These are phyloP conservation scores for Nicotiana benthamiana DNA, from an alignment of 257 asterid species.

Conservation along the genomic window DNA sequence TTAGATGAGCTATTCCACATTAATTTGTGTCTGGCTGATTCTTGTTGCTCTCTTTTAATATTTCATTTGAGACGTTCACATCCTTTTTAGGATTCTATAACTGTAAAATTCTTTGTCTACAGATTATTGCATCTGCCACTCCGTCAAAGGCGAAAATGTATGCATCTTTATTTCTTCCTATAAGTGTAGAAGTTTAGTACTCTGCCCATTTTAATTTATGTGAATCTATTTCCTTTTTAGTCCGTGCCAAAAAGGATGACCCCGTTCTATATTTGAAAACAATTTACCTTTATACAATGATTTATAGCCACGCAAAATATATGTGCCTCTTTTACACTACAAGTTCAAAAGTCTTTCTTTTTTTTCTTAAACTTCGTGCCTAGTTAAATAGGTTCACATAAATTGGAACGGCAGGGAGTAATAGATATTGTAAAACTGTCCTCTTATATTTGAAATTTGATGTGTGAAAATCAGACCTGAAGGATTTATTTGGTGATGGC, in stretches of 20 bases:
- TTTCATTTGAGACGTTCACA: not conserved
- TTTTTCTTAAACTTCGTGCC: no score
- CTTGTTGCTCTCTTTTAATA: not conserved
- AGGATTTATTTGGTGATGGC: constrained; percentile 56
- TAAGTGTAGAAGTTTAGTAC: not conserved
- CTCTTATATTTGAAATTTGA: not conserved
- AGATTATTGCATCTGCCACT: constrained; percentile 73
- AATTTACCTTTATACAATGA: no score
- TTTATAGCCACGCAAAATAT: no score
- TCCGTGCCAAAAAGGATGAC: no score
- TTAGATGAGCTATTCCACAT: not conserved
- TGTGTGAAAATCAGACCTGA: constrained; percentile 40
- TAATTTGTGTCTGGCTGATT: not conserved
- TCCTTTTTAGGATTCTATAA: not conserved
- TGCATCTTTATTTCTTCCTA: constrained; percentile 13
- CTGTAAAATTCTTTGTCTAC: constrained; percentile 20
- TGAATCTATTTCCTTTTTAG: no score
- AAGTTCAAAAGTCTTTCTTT: no score
- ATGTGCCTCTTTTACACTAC: no score
- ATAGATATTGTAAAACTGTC: not conserved
- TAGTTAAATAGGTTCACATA: no score
- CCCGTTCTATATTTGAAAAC: no score
- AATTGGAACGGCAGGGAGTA: no score
- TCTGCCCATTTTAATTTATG: no score
- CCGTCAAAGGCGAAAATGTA: constrained; percentile 71